These are phyloP conservation scores for Phytophthora podocarpi DNA, from an alignment of 352 stramenopile species.

Conservation along the genomic window DNA sequence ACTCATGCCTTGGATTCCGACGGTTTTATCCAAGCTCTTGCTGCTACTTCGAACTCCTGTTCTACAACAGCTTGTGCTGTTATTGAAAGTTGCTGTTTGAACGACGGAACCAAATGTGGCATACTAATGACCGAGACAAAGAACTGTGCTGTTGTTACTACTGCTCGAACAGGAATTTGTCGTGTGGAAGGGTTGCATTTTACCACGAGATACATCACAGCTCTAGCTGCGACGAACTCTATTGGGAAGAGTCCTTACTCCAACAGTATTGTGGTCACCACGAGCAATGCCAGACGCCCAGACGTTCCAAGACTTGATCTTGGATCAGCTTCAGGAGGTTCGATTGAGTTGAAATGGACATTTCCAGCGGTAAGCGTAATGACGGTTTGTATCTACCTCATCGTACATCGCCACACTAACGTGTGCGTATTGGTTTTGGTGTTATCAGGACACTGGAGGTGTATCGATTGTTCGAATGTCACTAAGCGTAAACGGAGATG, in stretches of 20 bases:
- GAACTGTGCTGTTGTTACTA: slow-evolving; percentile 10
- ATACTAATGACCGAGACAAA: slow-evolving; percentile 6
- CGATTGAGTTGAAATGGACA: slow-evolving; percentile 39
- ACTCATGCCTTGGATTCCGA: slow-evolving; percentile 12
- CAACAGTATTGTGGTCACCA: slow-evolving; percentile 1
- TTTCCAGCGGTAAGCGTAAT: slow-evolving; percentile 37
- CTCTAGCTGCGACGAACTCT: slow-evolving; percentile 39
- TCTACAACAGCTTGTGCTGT: slow-evolving; percentile 1
- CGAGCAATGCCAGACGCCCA: slow-evolving; percentile 29
- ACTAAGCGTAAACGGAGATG: slow-evolving; percentile 33
- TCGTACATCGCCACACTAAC: background rate
- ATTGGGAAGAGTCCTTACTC: slow-evolving; percentile 41
- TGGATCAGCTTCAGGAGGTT: slow-evolving; percentile 31
- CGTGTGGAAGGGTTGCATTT: slow-evolving; percentile 31
- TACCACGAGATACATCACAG: slow-evolving; percentile 35
- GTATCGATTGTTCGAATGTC: slow-evolving; percentile 40
- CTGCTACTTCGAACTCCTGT: slow-evolving; percentile 7
- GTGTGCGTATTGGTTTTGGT: background rate
- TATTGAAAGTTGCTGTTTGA: slow-evolving; percentile 26
- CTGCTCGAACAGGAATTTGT: slow-evolving; percentile 13
- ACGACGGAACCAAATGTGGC: slow-evolving; percentile 26
- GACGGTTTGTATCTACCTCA: background rate
- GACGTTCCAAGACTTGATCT: slow-evolving; percentile 32
- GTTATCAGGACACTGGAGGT: slow-evolving; percentile 45
- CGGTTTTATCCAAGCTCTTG: background rate